Percentiles rank a stretch among this genome's conserved stretches.
Conservation (phyloP, 2,329 filamentous ascomycete species). For the Aurifilum marmelostoma region DNA sequence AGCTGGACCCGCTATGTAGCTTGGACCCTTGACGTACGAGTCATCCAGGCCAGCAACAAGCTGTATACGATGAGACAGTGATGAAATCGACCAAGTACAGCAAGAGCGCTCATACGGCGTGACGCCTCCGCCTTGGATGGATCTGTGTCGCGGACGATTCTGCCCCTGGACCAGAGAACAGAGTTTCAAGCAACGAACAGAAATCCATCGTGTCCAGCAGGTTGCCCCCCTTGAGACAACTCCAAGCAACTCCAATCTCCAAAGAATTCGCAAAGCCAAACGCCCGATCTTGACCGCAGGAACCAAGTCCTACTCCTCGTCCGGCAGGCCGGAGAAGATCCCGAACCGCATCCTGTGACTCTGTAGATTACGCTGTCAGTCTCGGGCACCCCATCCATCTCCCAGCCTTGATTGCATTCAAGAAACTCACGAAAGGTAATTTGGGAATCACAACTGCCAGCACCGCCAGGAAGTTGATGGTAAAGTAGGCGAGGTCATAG, state of each 20-base stretch:
- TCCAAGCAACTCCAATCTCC: slow-evolving; percentile 27
- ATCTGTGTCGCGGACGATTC: neutral
- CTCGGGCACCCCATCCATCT: slow-evolving; percentile 17
- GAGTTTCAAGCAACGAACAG: slow-evolving; percentile 10
- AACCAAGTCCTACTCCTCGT: slow-evolving; percentile 25
- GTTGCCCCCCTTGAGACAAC: slow-evolving; percentile 17
- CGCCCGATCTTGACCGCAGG: slow-evolving; percentile 22
- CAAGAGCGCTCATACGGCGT: neutral
- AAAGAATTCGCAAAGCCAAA: slow-evolving; percentile 26
- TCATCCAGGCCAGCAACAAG: neutral
- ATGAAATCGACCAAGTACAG: neutral
- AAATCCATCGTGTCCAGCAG: slow-evolving; percentile 15
- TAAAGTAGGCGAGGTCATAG: slow-evolving; percentile 96
- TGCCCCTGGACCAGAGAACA: neutral
- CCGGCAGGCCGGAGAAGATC: slow-evolving; percentile 29
- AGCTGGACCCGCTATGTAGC: neutral
- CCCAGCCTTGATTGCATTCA: neutral
- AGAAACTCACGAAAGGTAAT: slow-evolving; percentile 81
- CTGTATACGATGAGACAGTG: neutral
- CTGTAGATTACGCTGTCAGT: slow-evolving; percentile 22
- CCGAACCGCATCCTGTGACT: slow-evolving; percentile 31
- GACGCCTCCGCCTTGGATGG: neutral
- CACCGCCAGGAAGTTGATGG: slow-evolving; percentile 93
- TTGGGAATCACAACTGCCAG: slow-evolving; percentile 95
- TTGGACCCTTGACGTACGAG: neutral